phyloP scores from a whole-genome alignment of 768 basidiomycete species.

The Peribolospora kevripleyi region DNA sequence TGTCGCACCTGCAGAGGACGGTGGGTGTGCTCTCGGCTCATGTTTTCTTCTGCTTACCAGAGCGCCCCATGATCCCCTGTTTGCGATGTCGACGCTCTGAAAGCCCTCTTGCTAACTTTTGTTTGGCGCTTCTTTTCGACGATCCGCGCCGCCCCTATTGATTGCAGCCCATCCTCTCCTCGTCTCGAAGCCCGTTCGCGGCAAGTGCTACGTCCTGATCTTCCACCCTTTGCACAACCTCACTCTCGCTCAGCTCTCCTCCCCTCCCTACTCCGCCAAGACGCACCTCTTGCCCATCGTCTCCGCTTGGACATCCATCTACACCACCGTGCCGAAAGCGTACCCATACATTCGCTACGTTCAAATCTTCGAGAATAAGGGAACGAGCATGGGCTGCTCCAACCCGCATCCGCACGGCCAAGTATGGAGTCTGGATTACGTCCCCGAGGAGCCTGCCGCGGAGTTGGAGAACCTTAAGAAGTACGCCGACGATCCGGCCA shows the following conservation, averaged over 20 bases:
- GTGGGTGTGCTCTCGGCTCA: neutral
- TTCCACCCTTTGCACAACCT: conserved; percentile 72
- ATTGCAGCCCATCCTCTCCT: neutral
- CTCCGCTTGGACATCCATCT: conserved; percentile 38
- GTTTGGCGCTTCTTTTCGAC: conserved; percentile 7
- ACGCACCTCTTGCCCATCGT: conserved; percentile 41
- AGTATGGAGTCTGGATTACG: conserved; percentile 33
- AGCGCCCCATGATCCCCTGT: no score
- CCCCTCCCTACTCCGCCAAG: conserved; percentile 6
- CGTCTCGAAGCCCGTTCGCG: conserved; percentile 15
- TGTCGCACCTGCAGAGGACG: conserved; percentile 8
- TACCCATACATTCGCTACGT: conserved; percentile 14
- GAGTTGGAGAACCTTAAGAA: conserved; percentile 36
- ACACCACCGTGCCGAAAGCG: conserved; percentile 9
- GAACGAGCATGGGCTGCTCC: conserved; percentile 80
- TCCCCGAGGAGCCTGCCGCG: conserved; percentile 23
- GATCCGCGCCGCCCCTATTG: conserved; percentile 7
- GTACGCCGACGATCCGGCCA: conserved; percentile 23
- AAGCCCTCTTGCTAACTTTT: no score
- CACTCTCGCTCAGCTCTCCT: conserved; percentile 41
- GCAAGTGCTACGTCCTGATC: conserved; percentile 65
- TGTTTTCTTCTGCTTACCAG: conserved; percentile 27
- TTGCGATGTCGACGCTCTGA: no score
- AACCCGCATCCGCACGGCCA: conserved; percentile 90
- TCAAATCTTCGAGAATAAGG: conserved; percentile 44